Evolutionary conservation across 2,329 filamentous ascomycete species (phyloP), one percentile per base, ranked within the genome.

Genomic region (Aureobasidium mangrovei): DNA sequence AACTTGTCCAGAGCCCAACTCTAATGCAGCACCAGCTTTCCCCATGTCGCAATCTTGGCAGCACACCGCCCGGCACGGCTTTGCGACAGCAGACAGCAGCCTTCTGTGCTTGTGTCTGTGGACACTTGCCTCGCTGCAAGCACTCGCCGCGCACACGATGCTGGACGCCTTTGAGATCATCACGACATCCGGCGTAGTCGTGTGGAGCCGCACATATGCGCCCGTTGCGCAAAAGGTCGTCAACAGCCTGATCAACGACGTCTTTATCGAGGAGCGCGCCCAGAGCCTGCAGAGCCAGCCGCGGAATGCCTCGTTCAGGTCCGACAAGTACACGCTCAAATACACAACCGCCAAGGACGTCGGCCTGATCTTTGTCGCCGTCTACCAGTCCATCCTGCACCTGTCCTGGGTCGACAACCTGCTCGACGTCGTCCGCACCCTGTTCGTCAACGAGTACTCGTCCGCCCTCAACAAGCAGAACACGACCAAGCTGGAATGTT

Each of bases 371-470:
- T 98, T 98, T 71, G 91, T 97, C 65, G 93, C 91, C 60, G 93
- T 98, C 60, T 98, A 98, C 70, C 88, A 95, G 67, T 96, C 91
- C 38, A 82, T 98, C 32, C 80, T 98, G 31, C 91, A 96, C 70
- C 81, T 98, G 7, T 91, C 88, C 9, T 98, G 94, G 93, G 88
- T 97, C 60, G 93, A 98, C 70, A 90, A 93, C 69, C 84, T 98
- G 45, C 83, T 98, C 61, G 91, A 96, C 66, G 95, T 97, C 65
- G 89, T 97, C 64, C 88, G 85, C 68, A 90, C 87, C 7, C 84
- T 98, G 33, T 98, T 97, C 66, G 79, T 93, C 61, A 87, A 90
- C 60, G 78, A 96, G 29, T 98, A 97, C 69, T 87, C 84, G 61
- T 85, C 93, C 56, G 86, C 95, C 69, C 75, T 98, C 54, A 90